phyloP scores from a whole-genome alignment of 805 yeast species.

The Suhomyces pyralidae region DNA sequence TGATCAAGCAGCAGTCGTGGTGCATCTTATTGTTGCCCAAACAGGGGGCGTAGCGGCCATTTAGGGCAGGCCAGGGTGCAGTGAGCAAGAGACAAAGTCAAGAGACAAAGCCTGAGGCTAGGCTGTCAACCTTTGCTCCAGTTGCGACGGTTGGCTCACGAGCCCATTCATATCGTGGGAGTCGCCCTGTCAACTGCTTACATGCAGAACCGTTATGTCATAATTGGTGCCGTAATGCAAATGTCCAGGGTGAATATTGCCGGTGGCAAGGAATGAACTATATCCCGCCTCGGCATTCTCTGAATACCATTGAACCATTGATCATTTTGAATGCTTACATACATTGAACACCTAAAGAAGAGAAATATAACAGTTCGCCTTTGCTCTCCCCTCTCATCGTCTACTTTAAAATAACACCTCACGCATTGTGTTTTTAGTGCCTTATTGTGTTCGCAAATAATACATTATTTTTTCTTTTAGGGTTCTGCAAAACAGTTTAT shows the following conservation, averaged over 20 bases:
- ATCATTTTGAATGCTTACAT: background rate
- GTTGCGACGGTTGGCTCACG: no score
- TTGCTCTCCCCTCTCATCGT: background rate
- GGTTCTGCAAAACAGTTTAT: background rate
- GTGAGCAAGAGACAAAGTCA: background rate
- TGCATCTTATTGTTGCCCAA: slow-evolving; percentile 1
- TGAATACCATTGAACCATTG: background rate
- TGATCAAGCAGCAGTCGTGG: background rate
- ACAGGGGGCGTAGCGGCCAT: background rate
- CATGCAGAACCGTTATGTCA: background rate
- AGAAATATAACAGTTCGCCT: background rate
- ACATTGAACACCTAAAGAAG: background rate
- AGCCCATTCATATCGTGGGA: background rate
- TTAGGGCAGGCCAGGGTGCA: background rate
- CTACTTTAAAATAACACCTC: background rate
- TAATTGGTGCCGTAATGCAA: no score
- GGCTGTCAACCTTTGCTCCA: background rate
- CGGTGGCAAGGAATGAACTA: background rate
- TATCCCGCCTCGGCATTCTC: background rate
- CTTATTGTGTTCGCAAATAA: background rate
- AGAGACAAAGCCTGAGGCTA: background rate
- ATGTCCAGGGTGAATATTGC: background rate
- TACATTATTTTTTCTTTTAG: background rate
- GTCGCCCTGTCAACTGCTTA: background rate
- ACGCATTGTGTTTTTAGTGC: background rate